Evolutionary conservation across 2,329 filamentous ascomycete genomes (phyloP).

Genomic region (Magnaporthales sp.): DNA sequence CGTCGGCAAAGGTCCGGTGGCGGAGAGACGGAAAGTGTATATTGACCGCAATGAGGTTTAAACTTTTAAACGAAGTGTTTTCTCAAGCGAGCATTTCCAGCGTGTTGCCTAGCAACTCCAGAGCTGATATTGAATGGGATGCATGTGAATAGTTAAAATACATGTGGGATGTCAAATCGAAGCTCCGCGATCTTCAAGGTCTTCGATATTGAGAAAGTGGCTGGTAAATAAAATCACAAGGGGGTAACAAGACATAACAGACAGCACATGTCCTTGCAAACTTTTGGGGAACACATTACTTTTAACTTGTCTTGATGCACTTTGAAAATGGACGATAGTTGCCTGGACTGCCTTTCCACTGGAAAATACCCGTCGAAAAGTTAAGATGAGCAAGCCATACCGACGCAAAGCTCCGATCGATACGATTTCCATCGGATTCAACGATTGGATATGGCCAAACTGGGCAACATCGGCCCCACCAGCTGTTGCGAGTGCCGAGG

Average conservation of each 20-base stretch:
- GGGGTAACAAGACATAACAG: not conserved
- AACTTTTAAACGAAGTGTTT: not conserved
- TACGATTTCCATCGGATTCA: not conserved
- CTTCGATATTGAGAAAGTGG: not conserved
- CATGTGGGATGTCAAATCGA: not conserved
- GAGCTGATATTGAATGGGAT: not conserved
- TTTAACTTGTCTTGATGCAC: not conserved
- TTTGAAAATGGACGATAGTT: not conserved
- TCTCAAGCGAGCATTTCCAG: not conserved
- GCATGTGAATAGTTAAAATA: not conserved
- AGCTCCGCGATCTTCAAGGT: not conserved
- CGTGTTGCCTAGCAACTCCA: not conserved
- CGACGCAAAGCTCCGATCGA: not conserved
- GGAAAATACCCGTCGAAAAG: not conserved
- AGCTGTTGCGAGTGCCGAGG: not conserved
- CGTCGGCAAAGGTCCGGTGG: not conserved
- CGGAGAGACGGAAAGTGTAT: not conserved
- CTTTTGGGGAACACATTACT: not conserved
- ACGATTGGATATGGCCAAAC: conserved; percentile 1
- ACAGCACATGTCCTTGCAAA: not conserved
- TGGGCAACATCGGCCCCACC: not conserved
- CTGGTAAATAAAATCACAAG: no score
- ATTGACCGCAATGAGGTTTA: not conserved
- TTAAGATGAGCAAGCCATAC: not conserved
- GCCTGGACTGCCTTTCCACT: not conserved